Base-by-base conservation (phyloP, 148 eudicot species). In the Polygonum aviculare region DNA sequence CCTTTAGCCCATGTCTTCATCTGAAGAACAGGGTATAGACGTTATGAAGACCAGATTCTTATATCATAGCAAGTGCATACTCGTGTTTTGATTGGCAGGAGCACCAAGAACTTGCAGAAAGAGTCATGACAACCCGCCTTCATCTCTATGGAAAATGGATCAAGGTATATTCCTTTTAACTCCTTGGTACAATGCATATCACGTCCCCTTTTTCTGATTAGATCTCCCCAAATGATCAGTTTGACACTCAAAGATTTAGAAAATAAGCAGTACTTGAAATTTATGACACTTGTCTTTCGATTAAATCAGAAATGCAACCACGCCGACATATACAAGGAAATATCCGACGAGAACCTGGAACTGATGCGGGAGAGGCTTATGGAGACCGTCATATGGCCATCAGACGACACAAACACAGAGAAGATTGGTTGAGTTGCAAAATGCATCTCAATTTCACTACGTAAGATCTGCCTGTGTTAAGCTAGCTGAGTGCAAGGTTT, bases 291-390 rank as follows among this genome's bases (percentile, higher is more conserved):
- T 52, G 22, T 48, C 16, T 45, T 35, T 72, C 12, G 62, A 54
- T 33, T 74, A 47, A 41, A 75, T 49, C 62, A 94, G 98, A 89
- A 89, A 92, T 92, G 93, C 65, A 83, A 94, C 82, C 97, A 94
- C 78, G 89, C 88, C 18, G 94, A 83, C 73, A 94, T 94, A 69
- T 94, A 94, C 74, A 78, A 92, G 44, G 85, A 80, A 78, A 92
- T 94, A 72, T 89, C 98, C 0, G 96, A 92, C 19, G 88, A 94
- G 79, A 94, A 94, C 81, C 83, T 94, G 86, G 97, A 88, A 80
- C 83, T 94, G 92, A 88, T 94, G 98, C 98, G 98, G 14, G 97
- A 92, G 74, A 90, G 96, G 80, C 92, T 94, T 22, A 79, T 88
- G 80, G 94, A 94, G 82, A 94, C 98, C 0, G 86, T 90, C 47